Percentiles rank a stretch among this genome's conserved stretches.
Evolutionary conservation across 78 protist species (phyloP).

Genomic region (Dictyostelium capitatum): DNA sequence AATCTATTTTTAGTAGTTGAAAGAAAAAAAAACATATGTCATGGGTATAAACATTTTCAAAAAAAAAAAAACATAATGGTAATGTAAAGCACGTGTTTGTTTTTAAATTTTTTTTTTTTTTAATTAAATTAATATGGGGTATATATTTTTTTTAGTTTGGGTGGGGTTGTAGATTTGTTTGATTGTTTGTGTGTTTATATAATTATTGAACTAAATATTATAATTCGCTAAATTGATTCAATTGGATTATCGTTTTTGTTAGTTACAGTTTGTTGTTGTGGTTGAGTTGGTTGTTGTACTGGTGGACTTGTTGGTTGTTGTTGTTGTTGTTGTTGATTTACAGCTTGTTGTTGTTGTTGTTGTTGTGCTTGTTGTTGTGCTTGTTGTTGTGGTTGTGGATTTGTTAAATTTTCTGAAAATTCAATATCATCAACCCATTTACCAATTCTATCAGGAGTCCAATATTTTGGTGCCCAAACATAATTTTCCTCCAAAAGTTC

Average conservation of each 20-base stretch:
- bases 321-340: background rate
- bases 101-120: background rate
- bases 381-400: background rate
- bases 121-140: no score
- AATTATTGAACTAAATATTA: background rate
- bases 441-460: slow-evolving; percentile 72
- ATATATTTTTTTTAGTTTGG: no score
- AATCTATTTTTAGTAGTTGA: no score
- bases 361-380: slow-evolving; percentile 10
- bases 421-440: slow-evolving; percentile 81
- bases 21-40: no score
- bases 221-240: slow-evolving; percentile 5
- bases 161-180: no score
- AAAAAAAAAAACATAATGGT: no score
- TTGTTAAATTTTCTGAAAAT: slow-evolving; percentile 52
- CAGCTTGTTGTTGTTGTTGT: background rate
- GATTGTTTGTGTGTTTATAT: background rate
- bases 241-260: slow-evolving; percentile 19
- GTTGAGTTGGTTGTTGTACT: background rate
- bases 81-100: no score
- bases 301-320: background rate
- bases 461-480: slow-evolving; percentile 72
- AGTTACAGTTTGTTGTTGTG: slow-evolving; percentile 7
- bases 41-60: no score
- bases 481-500: slow-evolving; percentile 68